Evolutionary conservation across 805 yeast genomes (phyloP), one percentile per base, ranked within the genome.

Genomic region (Barnettozyma vustinii): DNA sequence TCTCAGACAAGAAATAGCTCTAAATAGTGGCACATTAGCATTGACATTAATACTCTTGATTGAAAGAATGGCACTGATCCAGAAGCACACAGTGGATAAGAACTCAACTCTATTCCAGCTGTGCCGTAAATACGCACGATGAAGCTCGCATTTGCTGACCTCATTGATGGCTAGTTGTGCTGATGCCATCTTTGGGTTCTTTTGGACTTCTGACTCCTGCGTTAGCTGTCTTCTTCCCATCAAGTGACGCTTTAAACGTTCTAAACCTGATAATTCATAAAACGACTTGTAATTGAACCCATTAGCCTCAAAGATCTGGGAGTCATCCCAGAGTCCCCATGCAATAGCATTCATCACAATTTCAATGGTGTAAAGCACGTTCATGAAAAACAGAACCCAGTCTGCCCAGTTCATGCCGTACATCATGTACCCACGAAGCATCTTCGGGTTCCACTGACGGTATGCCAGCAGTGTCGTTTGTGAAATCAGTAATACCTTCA

Each of bases 41-140:
- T 65, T 59, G n/a, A 70, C 70, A 56, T 85, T 89, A 49, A 70
- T 71, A 16, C 64, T 67, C 9, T 64, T 58, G n/a, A 80, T 67
- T 0, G 84, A 73, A 10, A 88, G 59, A 12, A 77, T 61, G 32
- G 86, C 60, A 2, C 89, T 83, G 2, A 88, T 67, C 97, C 97
- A 92, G 59, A 83, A 92, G 20, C 77, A 71, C 0, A 80, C 51
- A 27, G 86, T 76, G 0, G 96, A 81, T 0, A 87, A 58, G 45
- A 89, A 76, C 65, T 92, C 98, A 13, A 91, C 69, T 52, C 91
- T 76, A 56, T 90, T 88, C 97, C 97, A 92, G 49, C 84, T 83
- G 45, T 80, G 79, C 50, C 96, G 71, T 39, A 91, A 62, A 62
- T 76, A 88, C 0, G 96, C 96, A 46, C 95, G 68, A 21, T 74